Conservation (phyloP, 1,284 basidiomycete genomes). For the Ustilago cynodontis region DNA sequence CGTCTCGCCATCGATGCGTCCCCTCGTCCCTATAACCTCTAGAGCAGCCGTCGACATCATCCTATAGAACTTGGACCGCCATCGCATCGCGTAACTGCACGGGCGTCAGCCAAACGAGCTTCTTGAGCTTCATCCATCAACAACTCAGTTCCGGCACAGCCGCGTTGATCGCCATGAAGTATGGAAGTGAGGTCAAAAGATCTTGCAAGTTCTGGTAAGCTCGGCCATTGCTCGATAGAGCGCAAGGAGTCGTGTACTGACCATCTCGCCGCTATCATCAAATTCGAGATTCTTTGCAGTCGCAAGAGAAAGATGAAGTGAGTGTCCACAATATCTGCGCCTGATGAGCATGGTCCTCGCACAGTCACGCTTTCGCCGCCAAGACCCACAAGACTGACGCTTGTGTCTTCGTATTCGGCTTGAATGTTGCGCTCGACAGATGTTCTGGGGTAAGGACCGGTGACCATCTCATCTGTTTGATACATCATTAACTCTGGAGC, state of each 20-base stretch:
- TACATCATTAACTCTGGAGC: not conserved
- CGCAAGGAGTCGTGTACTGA: not conserved
- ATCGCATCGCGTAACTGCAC: not conserved
- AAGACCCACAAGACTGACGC: too few species aligned
- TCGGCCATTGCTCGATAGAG: not conserved
- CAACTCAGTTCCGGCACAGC: not conserved
- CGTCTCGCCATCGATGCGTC: not conserved
- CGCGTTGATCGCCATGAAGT: not conserved
- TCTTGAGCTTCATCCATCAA: not conserved
- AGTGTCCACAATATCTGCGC: not conserved
- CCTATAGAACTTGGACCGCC: not conserved
- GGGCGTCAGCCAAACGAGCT: not conserved
- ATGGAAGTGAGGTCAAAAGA: not conserved
- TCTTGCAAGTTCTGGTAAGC: constrained; percentile 15
- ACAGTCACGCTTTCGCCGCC: too few species aligned
- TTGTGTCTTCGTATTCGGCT: too few species aligned
- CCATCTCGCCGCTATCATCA: not conserved
- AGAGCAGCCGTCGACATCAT: not conserved
- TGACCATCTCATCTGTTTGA: not conserved
- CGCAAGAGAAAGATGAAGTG: constrained; percentile 46
- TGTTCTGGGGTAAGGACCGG: constrained; percentile 30
- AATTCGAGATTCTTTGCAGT: constrained; percentile 8
- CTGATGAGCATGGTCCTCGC: too few species aligned
- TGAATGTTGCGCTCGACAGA: constrained; percentile 4
- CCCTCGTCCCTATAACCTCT: not conserved